Evolutionary conservation across 169 alveolate genomes (phyloP).

Genomic region (Babesia ovis): DNA sequence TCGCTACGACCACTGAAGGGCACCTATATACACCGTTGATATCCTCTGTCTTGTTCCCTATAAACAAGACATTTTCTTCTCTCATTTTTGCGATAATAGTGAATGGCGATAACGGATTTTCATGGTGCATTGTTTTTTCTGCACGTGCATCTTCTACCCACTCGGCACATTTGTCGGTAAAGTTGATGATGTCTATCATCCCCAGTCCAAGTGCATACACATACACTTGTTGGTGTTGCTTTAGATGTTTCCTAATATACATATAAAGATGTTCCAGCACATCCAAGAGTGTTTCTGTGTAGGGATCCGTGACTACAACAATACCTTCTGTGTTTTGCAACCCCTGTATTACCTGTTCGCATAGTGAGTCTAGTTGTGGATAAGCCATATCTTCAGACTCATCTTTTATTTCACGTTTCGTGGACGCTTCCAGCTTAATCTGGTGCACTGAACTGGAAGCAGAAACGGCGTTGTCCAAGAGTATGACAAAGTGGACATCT

Average conservation of each 20-base stretch:
- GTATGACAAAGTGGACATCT: background rate
- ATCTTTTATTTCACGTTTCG: background rate
- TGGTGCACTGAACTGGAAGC: background rate
- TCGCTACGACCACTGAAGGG: slow-evolving; percentile 38
- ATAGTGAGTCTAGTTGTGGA: slow-evolving; percentile 1
- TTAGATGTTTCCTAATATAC: background rate
- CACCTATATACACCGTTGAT: slow-evolving; percentile 32
- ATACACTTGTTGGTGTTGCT: slow-evolving; percentile 7
- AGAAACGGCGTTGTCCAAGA: slow-evolving; percentile 28
- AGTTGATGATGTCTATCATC: slow-evolving; percentile 41
- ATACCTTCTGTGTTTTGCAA: slow-evolving; percentile 25
- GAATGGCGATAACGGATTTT: slow-evolving; percentile 43
- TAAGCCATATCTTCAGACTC: background rate
- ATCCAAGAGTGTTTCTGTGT: slow-evolving; percentile 29
- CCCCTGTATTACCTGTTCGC: slow-evolving; percentile 11
- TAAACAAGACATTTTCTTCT: slow-evolving; percentile 23
- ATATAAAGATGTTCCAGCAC: slow-evolving; percentile 24
- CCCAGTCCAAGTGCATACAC: slow-evolving; percentile 55
- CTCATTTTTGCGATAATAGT: slow-evolving; percentile 30
- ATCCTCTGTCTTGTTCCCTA: slow-evolving; percentile 35
- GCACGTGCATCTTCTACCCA: slow-evolving; percentile 46
- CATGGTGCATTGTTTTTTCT: slow-evolving; percentile 49
- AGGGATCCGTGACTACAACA: slow-evolving; percentile 38
- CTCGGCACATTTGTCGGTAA: slow-evolving; percentile 58
- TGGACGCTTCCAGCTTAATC: background rate